Percentiles rank a stretch among this genome's conserved stretches.
Conservation (phyloP, 2,329 filamentous ascomycete species). For the Fusarium tupiense region DNA sequence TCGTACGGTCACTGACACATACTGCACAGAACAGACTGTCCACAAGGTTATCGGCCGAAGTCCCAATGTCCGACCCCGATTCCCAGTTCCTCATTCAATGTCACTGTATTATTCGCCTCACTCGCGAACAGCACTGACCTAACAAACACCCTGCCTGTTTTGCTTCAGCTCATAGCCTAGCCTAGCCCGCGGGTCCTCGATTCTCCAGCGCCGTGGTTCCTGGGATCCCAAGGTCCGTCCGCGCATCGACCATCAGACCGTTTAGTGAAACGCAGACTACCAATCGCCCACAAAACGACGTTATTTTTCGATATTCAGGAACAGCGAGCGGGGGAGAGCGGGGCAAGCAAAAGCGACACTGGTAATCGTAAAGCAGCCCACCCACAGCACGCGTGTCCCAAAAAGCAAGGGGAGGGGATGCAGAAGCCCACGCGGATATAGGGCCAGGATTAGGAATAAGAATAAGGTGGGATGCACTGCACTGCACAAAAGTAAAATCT, state of each 20-base stretch:
- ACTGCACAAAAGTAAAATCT: neutral
- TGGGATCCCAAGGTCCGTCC: neutral
- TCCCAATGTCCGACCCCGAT: neutral
- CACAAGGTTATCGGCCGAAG: neutral
- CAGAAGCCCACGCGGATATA: constrained; percentile 14
- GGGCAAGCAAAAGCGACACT: neutral
- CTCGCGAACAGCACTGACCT: neutral
- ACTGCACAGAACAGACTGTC: neutral
- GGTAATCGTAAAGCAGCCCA: neutral
- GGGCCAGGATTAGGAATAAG: constrained; percentile 3
- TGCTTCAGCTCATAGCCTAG: constrained; percentile 10
- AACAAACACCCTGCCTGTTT: neutral
- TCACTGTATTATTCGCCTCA: neutral
- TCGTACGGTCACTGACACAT: neutral
- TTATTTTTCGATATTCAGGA: constrained; percentile 1
- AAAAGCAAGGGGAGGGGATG: neutral
- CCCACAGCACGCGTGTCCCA: neutral
- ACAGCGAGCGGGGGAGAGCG: neutral
- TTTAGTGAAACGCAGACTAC: constrained; percentile 1
- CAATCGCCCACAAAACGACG: neutral
- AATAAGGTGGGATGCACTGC: neutral
- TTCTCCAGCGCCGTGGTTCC: constrained; percentile 17
- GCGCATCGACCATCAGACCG: neutral
- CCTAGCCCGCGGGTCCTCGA: neutral
- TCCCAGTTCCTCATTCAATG: neutral